Conservation (phyloP, 1,284 basidiomycete genomes). For the Caloboletus inedulis region DNA sequence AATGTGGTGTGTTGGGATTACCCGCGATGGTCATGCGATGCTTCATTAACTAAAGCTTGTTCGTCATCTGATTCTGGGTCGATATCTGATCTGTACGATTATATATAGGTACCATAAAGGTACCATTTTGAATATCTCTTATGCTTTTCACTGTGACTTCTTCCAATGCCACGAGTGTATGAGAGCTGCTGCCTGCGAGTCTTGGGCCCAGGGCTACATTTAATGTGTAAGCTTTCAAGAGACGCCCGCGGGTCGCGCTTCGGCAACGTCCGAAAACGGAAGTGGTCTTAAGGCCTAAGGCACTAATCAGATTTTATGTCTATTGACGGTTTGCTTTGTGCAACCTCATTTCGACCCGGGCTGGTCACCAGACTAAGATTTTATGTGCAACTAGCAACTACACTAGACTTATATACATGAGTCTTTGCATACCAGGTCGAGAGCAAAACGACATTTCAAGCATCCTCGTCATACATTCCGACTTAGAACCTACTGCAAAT, state of each 20-base stretch:
- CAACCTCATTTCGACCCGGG: no score
- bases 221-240: no score
- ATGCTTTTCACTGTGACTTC: background rate
- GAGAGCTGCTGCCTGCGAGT: no score
- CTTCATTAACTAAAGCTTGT: background rate
- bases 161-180: background rate
- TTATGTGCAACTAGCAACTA: background rate
- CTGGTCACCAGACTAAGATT: no score
- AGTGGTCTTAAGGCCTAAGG: no score
- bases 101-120: no score
- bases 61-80: background rate
- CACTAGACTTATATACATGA: no score
- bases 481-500: constrained; percentile 4
- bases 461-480: background rate
- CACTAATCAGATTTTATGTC: no score
- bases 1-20: background rate
- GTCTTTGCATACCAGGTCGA: background rate
- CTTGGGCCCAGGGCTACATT: no score
- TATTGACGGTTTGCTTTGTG: no score
- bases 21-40: background rate
- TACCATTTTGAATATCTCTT: no score
- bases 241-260: no score
- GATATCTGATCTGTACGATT: background rate
- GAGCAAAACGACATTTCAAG: background rate
- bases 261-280: background rate